Percentiles rank a stretch among this genome's conserved stretches.
phyloP scores from a whole-genome alignment of 805 yeast genomes.

The Metschnikowia lochheadii region DNA sequence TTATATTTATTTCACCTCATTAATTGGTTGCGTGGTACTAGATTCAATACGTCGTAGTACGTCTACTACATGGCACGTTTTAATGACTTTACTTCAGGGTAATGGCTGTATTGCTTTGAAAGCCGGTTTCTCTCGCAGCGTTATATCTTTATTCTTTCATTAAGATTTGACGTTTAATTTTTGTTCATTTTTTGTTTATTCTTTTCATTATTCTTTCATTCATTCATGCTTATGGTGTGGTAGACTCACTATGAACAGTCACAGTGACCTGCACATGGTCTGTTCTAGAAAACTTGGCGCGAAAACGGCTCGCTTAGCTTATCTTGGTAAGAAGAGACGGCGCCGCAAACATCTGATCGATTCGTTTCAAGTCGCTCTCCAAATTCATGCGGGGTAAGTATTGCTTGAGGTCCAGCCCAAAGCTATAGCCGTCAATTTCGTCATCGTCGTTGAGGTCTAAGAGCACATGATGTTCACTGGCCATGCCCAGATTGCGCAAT shows the following conservation, averaged over 20 bases:
- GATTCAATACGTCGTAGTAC: too few species aligned
- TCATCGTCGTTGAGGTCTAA: slow-evolving; percentile 13
- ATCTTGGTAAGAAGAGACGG: slow-evolving; percentile 3
- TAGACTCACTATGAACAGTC: neutral
- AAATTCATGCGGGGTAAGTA: slow-evolving; percentile 14
- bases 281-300: neutral
- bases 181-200: neutral
- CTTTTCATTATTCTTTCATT: neutral
- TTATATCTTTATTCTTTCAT: too few species aligned
- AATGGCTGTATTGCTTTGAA: too few species aligned
- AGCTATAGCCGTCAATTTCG: slow-evolving; percentile 12
- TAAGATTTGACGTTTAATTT: neutral
- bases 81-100: too few species aligned
- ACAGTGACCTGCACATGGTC: neutral
- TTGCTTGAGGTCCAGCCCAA: slow-evolving; percentile 14
- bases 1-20: too few species aligned
- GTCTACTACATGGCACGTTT: too few species aligned
- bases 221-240: neutral
- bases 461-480: slow-evolving; percentile 2
- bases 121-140: too few species aligned
- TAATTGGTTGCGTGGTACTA: too few species aligned
- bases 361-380: slow-evolving; percentile 15
- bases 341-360: slow-evolving; percentile 13
- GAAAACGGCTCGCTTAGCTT: neutral
- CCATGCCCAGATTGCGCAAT: neutral